Conservation (phyloP, 2,329 filamentous ascomycete genomes). For the Fusarium compactum region DNA sequence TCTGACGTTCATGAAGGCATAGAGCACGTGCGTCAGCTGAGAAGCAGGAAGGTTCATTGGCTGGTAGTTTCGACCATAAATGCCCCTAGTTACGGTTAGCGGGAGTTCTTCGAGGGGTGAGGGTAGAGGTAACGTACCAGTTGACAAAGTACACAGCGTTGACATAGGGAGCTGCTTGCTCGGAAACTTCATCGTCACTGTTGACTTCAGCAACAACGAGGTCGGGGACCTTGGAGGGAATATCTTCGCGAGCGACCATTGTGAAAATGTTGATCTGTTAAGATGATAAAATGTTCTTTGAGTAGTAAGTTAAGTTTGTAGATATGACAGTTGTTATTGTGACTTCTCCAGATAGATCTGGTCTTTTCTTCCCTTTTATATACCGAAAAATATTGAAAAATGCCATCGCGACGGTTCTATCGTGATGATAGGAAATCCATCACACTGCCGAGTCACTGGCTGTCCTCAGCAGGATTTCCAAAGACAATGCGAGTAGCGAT, state of each 20-base stretch:
- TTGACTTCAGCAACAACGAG: conserved; percentile 14
- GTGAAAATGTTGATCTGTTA: background rate
- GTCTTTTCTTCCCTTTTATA: background rate
- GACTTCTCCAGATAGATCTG: background rate
- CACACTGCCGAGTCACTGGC: conserved; percentile 14
- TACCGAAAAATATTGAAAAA: background rate
- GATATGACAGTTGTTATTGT: background rate
- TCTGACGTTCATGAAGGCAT: conserved; percentile 81
- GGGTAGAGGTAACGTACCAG: conserved; percentile 9
- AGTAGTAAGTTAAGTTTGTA: background rate
- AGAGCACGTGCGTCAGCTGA: conserved; percentile 81
- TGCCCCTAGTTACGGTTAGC: conserved; percentile 62
- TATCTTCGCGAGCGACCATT: conserved; percentile 27
- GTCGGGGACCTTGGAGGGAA: conserved; percentile 15
- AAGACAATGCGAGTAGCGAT: background rate
- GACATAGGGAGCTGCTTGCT: conserved; percentile 1
- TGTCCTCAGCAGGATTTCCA: conserved; percentile 12
- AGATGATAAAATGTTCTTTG: background rate
- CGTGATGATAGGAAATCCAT: background rate
- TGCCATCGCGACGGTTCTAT: background rate
- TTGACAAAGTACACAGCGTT: conserved; percentile 38
- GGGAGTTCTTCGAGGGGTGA: accelerated
- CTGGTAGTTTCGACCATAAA: conserved; percentile 79
- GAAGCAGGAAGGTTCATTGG: conserved; percentile 76
- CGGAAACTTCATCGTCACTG: background rate